These are phyloP conservation scores for Sistotremastrum niveocremeum DNA, from an alignment of 768 basidiomycete genomes.

Conservation along the genomic window DNA sequence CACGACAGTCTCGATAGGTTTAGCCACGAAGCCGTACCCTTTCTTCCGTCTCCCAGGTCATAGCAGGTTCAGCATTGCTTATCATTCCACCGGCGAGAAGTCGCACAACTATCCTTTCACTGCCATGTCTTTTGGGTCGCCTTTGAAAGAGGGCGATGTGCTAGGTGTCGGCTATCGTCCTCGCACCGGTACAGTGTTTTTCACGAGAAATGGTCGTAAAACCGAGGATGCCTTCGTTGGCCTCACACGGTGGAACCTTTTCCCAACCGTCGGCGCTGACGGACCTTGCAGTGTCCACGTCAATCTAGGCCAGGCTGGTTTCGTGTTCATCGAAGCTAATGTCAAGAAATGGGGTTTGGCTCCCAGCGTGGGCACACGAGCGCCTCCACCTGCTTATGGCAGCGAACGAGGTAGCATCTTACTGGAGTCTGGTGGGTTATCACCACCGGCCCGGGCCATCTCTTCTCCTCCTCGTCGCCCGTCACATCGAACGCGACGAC, in stretches of 20 bases:
- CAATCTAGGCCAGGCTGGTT: slow-evolving; percentile 94
- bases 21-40: slow-evolving; percentile 96
- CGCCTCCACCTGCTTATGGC: slow-evolving; percentile 96
- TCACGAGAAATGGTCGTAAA: slow-evolving; percentile 94
- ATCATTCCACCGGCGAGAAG: slow-evolving; percentile 94
- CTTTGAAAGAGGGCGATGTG: slow-evolving; percentile 87
- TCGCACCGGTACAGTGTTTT: slow-evolving; percentile 95
- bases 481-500: slow-evolving; percentile 47
- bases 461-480: slow-evolving; percentile 31
- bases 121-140: slow-evolving; percentile 65
- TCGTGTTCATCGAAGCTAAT: slow-evolving; percentile 98
- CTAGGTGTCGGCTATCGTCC: slow-evolving; percentile 94
- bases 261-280: slow-evolving; percentile 94
- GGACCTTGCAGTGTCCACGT: slow-evolving; percentile 95
- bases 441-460: slow-evolving; percentile 30
- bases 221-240: slow-evolving; percentile 93
- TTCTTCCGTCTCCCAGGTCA: slow-evolving; percentile 84
- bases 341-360: slow-evolving; percentile 99
- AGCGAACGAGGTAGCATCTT: slow-evolving; percentile 94
- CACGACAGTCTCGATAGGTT: slow-evolving; percentile 82
- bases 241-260: slow-evolving; percentile 81
- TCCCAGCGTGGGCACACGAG: slow-evolving; percentile 91
- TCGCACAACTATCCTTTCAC: slow-evolving; percentile 96
- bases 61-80: slow-evolving; percentile 80
- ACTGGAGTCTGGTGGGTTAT: slow-evolving; percentile 69